These are phyloP conservation scores for Termitomyces sp. DNA, from an alignment of 1,284 basidiomycete species.

Conservation along the genomic window DNA sequence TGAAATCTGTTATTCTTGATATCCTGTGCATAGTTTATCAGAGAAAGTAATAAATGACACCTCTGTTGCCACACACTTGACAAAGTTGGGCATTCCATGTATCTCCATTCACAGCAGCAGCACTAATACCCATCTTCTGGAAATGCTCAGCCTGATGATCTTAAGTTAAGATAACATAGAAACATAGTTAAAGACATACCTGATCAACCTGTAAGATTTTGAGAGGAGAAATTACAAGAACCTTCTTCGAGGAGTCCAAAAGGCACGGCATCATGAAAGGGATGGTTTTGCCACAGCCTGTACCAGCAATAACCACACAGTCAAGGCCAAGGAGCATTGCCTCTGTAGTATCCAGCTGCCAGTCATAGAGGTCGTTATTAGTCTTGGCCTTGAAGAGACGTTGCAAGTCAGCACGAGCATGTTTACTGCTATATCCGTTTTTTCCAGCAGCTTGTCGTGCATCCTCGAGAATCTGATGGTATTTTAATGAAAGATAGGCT, in stretches of 20 bases:
- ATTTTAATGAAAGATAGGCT: no score
- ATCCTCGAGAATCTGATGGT: no score
- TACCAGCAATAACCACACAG: not conserved
- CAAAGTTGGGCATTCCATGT: constrained; percentile 21
- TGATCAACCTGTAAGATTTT: constrained; percentile 1
- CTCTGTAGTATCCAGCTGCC: not conserved
- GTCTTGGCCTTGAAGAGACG: no score
- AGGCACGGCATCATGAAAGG: not conserved
- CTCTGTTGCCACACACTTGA: constrained; percentile 15
- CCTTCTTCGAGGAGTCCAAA: not conserved
- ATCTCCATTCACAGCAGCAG: constrained; percentile 29
- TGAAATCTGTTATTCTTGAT: no score
- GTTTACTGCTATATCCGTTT: no score
- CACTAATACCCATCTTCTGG: constrained; percentile 19
- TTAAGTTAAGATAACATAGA: not conserved
- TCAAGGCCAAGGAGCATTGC: not conserved
- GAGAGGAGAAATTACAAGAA: not conserved
- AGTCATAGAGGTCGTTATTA: no score
- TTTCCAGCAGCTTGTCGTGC: no score
- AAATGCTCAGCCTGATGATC: no score
- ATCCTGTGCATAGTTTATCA: no score
- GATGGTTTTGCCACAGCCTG: not conserved
- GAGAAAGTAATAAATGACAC: no score
- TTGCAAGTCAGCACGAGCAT: no score
- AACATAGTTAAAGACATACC: not conserved